A percentile compares a stretch with the other conserved stretches of the same genome.
phyloP scores from a whole-genome alignment of 176 grass and related monocot genomes.

The Carex myosuroides region DNA sequence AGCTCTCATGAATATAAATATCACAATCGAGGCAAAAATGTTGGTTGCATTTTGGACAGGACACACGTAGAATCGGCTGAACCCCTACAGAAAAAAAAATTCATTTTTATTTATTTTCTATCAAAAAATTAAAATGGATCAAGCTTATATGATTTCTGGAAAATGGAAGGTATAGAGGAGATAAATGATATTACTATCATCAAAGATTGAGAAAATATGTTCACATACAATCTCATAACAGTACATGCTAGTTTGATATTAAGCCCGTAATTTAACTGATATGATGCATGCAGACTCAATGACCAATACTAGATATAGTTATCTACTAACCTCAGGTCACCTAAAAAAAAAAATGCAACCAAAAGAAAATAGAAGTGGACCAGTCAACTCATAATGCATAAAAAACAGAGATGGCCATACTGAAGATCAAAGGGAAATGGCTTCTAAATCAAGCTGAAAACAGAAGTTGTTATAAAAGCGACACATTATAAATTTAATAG shows the following conservation, averaged over 20 bases:
- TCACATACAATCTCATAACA: background rate
- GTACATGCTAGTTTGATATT: background rate
- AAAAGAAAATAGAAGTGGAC: background rate
- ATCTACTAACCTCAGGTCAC: background rate
- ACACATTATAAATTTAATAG: background rate
- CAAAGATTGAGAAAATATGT: background rate
- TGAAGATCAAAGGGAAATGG: background rate
- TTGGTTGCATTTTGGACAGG: constrained; percentile 81
- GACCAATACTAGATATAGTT: background rate
- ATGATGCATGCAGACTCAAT: background rate
- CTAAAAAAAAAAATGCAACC: background rate
- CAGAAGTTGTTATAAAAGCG: background rate
- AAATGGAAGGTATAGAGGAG: background rate
- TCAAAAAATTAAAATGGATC: background rate
- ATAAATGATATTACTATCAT: background rate
- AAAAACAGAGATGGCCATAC: background rate
- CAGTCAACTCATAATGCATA: background rate
- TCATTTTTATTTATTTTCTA: background rate
- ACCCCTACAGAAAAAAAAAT: constrained; percentile 37
- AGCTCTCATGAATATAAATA: constrained; percentile 96
- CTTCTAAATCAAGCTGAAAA: background rate
- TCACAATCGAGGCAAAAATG: constrained; percentile 94
- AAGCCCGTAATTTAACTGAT: background rate
- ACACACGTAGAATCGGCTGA: constrained; percentile 43
- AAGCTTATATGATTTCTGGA: background rate